Evolutionary conservation across 352 stramenopile species (phyloP), one percentile per base, ranked within the genome.

Genomic region (Globisporangium rhizosaccharum): DNA sequence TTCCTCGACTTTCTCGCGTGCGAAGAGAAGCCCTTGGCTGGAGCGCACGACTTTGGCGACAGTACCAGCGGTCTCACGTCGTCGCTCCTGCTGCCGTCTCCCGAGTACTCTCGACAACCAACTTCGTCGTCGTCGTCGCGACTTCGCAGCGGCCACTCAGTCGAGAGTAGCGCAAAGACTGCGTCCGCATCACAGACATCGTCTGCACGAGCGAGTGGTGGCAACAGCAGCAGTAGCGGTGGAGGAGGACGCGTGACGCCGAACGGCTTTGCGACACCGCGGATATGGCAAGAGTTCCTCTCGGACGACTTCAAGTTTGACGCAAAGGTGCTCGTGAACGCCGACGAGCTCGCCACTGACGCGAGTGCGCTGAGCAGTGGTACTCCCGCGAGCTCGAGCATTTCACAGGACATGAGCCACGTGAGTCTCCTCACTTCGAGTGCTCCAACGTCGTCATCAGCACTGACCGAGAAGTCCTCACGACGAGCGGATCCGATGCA

Each of bases 271-370:
- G n/a, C 25, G 20, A 88, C 77, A 48, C 75, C 79, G 6, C 67
- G 71, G 52, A 79, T 88, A 78, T 86, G 76, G 76, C 73, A 82
- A 30, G 82, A 92, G 25, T 85, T 88, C 45, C 71, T 90, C n/a
- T 73, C 71, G 9, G 79, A 87, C 23, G 74, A 86, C 57, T 88
- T 90, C 61, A 89, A 81, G 65, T 77, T 86, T 51, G 76, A 85
- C 36, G 57, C 46, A 37, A 77, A 72, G 42, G 46, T 36, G 6
- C 49, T 64, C 26, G n/a, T 56, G 23, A 42, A 28, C 33, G 12
- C 48, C 6, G 39, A 57, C n/a, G 57, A 57, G 1, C 11, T 55
- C 8, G 14, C 33, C 10, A 12, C 8, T 28, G 49, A 23, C 20
- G 33, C 25, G 3, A 17, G 12, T 17, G 51, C 41, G 8, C 41